phyloP scores from a whole-genome alignment of 2,329 filamentous ascomycete species.

The Alternaria dauci region DNA sequence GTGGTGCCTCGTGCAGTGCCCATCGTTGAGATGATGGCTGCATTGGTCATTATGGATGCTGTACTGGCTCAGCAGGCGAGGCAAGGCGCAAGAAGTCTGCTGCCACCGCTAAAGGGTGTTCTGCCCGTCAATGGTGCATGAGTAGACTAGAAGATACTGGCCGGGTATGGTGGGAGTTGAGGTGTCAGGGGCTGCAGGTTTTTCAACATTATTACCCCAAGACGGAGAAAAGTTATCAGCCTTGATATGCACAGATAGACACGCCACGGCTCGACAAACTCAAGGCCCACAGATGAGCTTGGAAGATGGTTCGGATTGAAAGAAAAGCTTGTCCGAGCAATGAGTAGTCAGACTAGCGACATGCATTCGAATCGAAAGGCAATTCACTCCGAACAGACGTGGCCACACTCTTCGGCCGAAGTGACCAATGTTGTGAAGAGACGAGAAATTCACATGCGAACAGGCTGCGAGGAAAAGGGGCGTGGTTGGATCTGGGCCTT shows the following conservation, averaged over 20 bases:
- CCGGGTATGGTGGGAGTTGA: conserved; percentile 1
- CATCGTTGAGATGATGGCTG: conserved; percentile 91
- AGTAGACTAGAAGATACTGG: background rate
- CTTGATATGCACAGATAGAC: background rate
- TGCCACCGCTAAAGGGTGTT: conserved; percentile 51
- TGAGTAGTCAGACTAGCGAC: background rate
- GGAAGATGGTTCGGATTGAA: background rate
- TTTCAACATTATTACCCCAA: background rate
- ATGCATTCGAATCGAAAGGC: background rate
- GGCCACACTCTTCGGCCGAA: background rate
- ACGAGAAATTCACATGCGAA: background rate
- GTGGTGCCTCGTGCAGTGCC: conserved; percentile 88
- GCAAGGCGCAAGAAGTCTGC: conserved; percentile 47
- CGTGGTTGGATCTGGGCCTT: background rate
- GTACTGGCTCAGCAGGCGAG: conserved; percentile 80
- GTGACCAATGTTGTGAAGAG: background rate
- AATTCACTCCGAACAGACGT: background rate
- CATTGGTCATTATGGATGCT: conserved; percentile 86
- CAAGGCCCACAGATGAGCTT: background rate
- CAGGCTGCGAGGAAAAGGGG: background rate
- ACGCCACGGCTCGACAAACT: background rate
- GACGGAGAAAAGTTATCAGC: conserved; percentile 5
- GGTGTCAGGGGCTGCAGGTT: conserved; percentile 4
- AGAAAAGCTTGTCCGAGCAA: background rate
- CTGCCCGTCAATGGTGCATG: conserved; percentile 40